Evolutionary conservation across 495 filamentous ascomycete genomes (phyloP).

Genomic region (Jackrogersella minutella): DNA sequence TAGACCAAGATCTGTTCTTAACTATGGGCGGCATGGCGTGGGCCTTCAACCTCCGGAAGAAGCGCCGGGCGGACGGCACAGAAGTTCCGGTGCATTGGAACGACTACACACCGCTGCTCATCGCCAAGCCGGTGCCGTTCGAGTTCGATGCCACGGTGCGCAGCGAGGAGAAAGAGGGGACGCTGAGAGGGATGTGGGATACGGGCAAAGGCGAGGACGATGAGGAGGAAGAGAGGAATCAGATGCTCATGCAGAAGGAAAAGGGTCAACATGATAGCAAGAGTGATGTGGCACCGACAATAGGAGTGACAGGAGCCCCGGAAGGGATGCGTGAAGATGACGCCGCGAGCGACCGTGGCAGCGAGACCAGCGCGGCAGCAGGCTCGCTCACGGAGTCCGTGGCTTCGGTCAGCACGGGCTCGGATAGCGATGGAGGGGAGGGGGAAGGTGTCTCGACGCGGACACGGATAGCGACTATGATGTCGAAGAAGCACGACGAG

Average conservation of each 20-base stretch:
- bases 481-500: not conserved
- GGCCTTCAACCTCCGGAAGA: constrained; percentile 62
- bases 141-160: constrained; percentile 55
- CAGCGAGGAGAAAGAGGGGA: constrained; percentile 40
- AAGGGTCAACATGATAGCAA: too few relatives aligned
- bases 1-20: constrained; percentile 64
- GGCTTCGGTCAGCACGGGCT: constrained; percentile 21
- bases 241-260: constrained; percentile 8
- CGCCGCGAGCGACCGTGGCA: constrained; percentile 28
- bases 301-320: not conserved
- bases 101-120: constrained; percentile 61
- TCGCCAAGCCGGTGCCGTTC: constrained; percentile 60
- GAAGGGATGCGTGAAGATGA: constrained; percentile 18
- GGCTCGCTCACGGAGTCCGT: constrained; percentile 18
- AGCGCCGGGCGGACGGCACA: constrained; percentile 46
- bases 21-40: constrained; percentile 67
- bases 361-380: constrained; percentile 25
- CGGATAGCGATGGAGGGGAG: constrained; percentile 28
- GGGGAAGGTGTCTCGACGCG: not conserved
- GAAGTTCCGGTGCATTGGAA: constrained; percentile 58
- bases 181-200: constrained; percentile 49
- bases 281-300: not conserved
- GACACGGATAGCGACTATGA: not conserved
- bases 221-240: constrained; percentile 28
- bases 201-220: constrained; percentile 42